These are phyloP conservation scores for Fennellomyces sp. DNA, from an alignment of 371 early-diverging fungal genomes.

Conservation along the genomic window DNA sequence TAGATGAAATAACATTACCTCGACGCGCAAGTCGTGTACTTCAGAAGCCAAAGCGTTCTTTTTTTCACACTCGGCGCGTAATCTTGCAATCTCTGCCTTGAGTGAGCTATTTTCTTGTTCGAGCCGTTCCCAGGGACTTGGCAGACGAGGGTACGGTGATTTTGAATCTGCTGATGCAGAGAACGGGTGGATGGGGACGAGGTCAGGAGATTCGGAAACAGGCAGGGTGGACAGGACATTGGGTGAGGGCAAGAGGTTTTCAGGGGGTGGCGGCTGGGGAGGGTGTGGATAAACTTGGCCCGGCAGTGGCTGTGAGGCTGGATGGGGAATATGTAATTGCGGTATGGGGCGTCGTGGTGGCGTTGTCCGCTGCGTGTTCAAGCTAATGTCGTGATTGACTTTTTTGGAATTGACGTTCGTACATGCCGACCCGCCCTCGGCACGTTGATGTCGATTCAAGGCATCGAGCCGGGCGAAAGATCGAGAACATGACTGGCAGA, in stretches of 20 bases:
- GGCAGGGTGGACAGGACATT: neutral
- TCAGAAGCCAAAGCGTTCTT: constrained; percentile 16
- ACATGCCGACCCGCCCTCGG: constrained; percentile 64
- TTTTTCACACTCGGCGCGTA: constrained; percentile 10
- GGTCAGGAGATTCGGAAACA: constrained; percentile 2
- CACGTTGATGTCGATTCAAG: constrained; percentile 70
- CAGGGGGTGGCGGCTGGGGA: constrained; percentile 11
- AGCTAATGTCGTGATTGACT: neutral
- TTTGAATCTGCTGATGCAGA: constrained; percentile 1
- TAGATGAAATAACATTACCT: constrained; percentile 17
- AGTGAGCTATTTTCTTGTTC: constrained; percentile 20
- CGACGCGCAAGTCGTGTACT: constrained; percentile 34
- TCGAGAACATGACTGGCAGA: constrained; percentile 57
- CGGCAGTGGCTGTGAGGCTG: constrained; percentile 31
- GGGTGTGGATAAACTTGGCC: constrained; percentile 10
- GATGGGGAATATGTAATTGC: constrained; percentile 26
- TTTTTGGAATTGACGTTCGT: constrained; percentile 7
- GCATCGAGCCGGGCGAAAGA: constrained; percentile 73
- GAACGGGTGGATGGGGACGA: constrained; percentile 10
- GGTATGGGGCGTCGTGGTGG: constrained; percentile 27
- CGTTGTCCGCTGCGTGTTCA: neutral
- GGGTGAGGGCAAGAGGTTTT: neutral
- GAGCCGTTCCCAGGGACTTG: constrained; percentile 7
- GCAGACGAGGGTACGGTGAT: neutral
- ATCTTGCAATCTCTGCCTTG: constrained; percentile 15